Evolutionary conservation across 768 basidiomycete genomes (phyloP).

Genomic region (Boletus rex-veris): DNA sequence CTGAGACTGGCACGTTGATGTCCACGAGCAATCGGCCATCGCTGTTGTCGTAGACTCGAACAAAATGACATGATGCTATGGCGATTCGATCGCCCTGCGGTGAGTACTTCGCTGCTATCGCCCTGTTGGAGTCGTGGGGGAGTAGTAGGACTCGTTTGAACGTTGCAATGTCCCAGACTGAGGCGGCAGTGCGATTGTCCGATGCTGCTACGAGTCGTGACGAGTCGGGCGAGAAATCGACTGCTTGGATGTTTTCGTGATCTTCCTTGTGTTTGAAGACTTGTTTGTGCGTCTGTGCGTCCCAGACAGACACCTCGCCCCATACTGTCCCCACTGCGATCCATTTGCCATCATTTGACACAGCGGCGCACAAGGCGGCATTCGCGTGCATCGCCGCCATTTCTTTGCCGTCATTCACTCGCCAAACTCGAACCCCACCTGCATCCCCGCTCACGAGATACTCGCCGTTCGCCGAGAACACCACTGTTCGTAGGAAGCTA

Average conservation of each 20-base stretch:
- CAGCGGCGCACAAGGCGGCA: background rate
- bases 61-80: background rate
- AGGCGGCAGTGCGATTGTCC: fast-evolving
- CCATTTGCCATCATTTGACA: background rate
- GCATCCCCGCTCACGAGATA: background rate
- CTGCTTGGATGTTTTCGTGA: background rate
- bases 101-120: background rate
- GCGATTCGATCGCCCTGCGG: background rate
- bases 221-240: background rate
- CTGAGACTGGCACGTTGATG: background rate
- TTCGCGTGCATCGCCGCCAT: background rate
- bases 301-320: background rate
- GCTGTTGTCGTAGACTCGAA: background rate
- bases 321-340: background rate
- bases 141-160: background rate
- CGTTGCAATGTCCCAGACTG: background rate
- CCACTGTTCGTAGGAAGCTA: background rate
- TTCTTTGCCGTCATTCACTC: background rate
- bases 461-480: background rate
- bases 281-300: background rate
- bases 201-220: background rate
- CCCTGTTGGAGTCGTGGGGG: too few species aligned
- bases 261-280: background rate
- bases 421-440: background rate
- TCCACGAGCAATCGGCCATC: background rate